Percentiles rank a stretch among this genome's conserved stretches.
Evolutionary conservation across 768 basidiomycete species (phyloP).

Genomic region (Leccinum olivaceopallidum): DNA sequence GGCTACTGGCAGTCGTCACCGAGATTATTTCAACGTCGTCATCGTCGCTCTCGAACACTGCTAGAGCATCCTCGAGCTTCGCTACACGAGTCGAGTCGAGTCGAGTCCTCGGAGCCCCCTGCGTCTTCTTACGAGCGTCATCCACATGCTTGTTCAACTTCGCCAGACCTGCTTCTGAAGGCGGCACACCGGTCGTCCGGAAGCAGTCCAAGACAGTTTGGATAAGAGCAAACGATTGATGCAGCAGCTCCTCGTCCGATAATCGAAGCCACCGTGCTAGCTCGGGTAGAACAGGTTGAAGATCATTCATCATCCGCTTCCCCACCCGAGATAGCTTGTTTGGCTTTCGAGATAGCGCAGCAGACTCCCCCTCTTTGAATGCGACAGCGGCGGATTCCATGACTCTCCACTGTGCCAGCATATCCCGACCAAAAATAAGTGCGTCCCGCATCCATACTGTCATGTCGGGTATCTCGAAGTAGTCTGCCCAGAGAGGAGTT

Average conservation of each 20-base stretch:
- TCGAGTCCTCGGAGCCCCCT: slow-evolving; percentile 49
- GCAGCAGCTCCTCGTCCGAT: slow-evolving; percentile 88
- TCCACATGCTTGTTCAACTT: slow-evolving; percentile 70
- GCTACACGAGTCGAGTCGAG: slow-evolving; percentile 56
- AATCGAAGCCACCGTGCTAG: slow-evolving; percentile 87
- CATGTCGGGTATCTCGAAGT: slow-evolving; percentile 83
- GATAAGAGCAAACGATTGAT: slow-evolving; percentile 84
- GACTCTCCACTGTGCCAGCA: slow-evolving; percentile 77
- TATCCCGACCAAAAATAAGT: slow-evolving; percentile 86
- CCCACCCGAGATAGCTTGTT: slow-evolving; percentile 59
- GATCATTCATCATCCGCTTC: slow-evolving; percentile 70
- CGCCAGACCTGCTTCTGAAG: slow-evolving; percentile 53
- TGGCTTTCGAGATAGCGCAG: slow-evolving; percentile 30
- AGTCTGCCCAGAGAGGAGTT: slow-evolving; percentile 80
- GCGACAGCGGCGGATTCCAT: slow-evolving; percentile 63
- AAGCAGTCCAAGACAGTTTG: slow-evolving; percentile 80
- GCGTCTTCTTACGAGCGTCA: slow-evolving; percentile 52
- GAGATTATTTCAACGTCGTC: slow-evolving; percentile 59
- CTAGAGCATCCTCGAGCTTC: slow-evolving; percentile 65
- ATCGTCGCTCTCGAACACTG: slow-evolving; percentile 62
- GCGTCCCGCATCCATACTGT: slow-evolving; percentile 98
- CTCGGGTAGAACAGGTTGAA: slow-evolving; percentile 79
- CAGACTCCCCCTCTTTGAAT: slow-evolving; percentile 22
- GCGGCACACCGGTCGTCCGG: slow-evolving; percentile 56
- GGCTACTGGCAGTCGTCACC: slow-evolving; percentile 28